Conservation (phyloP, 2,329 filamentous ascomycete species). For the Seiridium unicorne region DNA sequence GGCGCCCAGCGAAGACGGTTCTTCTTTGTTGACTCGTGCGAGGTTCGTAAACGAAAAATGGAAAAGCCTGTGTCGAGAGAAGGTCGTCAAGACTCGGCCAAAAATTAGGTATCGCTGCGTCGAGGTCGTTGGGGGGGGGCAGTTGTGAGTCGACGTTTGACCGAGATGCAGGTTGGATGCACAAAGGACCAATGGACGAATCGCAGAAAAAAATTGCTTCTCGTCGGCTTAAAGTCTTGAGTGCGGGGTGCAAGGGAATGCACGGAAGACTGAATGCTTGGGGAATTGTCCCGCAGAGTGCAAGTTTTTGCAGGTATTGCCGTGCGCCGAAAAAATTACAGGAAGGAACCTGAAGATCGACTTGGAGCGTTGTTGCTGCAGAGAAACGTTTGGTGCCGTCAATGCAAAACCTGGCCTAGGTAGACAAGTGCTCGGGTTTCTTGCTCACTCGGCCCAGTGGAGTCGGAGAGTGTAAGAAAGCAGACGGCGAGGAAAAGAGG, state of each 20-base stretch:
- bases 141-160: not conserved
- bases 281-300: constrained; percentile 2
- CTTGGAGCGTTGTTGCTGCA: not conserved
- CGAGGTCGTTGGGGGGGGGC: not conserved
- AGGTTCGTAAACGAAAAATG: not conserved
- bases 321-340: not conserved
- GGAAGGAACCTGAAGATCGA: not conserved
- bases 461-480: not conserved
- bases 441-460: not conserved
- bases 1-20: not conserved
- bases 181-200: not conserved
- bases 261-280: not conserved
- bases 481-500: not conserved
- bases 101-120: constrained; percentile 2
- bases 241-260: constrained; percentile 6
- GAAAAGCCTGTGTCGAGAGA: not conserved
- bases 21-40: not conserved
- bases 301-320: not conserved
- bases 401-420: not conserved
- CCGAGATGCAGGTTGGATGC: not conserved
- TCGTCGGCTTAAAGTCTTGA: constrained; percentile 1
- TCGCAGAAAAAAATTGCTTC: constrained; percentile 2
- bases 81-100: not conserved
- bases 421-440: not conserved
- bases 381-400: not conserved